Percentiles rank a stretch among this genome's conserved stretches.
These are phyloP conservation scores for Ogataea nitratoaversa DNA, from an alignment of 805 yeast genomes.

Conservation along the genomic window DNA sequence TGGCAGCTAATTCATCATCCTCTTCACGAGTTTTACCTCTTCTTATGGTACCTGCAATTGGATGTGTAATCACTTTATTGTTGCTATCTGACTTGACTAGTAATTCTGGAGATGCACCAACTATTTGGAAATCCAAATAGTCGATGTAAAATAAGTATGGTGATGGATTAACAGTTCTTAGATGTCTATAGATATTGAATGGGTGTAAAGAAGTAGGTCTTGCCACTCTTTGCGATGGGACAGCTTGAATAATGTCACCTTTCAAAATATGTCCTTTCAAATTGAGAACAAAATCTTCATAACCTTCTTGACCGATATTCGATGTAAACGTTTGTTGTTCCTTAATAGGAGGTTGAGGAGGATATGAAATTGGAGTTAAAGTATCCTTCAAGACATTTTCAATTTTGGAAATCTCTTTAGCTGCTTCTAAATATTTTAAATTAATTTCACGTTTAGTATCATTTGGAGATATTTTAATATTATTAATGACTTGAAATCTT, in stretches of 20 bases:
- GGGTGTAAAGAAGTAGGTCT: conserved; percentile 96
- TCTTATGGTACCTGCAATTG: conserved; percentile 94
- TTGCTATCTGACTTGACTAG: conserved; percentile 75
- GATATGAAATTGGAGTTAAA: conserved; percentile 47
- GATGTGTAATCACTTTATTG: conserved; percentile 84
- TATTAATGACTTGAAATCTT: conserved; percentile 85
- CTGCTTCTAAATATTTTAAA: conserved; percentile 50
- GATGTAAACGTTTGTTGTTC: conserved; percentile 70
- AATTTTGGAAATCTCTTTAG: conserved; percentile 52
- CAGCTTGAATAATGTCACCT: conserved; percentile 97
- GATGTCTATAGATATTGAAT: conserved; percentile 90
- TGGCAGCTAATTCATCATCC: conserved; percentile 77
- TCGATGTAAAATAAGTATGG: conserved; percentile 96
- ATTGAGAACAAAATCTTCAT: conserved; percentile 71
- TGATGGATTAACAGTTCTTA: conserved; percentile 94
- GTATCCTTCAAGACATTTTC: conserved; percentile 45
- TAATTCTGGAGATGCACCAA: conserved; percentile 97
- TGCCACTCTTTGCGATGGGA: conserved; percentile 95
- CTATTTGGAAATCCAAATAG: conserved; percentile 84
- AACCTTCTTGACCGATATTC: conserved; percentile 91
- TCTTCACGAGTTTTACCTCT: conserved; percentile 91
- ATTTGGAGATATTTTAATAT: conserved; percentile 46
- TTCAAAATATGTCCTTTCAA: conserved; percentile 77
- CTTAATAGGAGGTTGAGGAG: conserved; percentile 71
- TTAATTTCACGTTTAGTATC: conserved; percentile 32